Conservation (phyloP, 768 basidiomycete species). For the Lentinula detonsa region DNA sequence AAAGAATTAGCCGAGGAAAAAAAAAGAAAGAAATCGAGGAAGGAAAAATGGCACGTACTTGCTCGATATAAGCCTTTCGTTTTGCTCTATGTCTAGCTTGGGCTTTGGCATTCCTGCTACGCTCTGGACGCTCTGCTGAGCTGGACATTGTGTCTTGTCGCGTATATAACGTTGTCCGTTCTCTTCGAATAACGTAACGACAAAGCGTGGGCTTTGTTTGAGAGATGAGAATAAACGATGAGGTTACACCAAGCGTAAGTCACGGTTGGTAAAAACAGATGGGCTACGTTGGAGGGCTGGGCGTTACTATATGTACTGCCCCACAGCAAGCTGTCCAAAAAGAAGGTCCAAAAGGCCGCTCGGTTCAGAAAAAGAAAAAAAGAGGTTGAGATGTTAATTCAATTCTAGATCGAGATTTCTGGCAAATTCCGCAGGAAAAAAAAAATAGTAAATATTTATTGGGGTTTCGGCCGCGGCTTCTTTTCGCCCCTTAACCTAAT, state of each 20-base stretch:
- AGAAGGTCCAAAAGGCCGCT: not conserved
- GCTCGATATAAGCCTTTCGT: constrained; percentile 89
- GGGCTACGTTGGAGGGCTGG: not conserved
- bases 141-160: not conserved
- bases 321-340: not conserved
- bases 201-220: not conserved
- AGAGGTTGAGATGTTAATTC: not conserved
- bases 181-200: constrained; percentile 1
- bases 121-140: constrained; percentile 61
- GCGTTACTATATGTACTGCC: not conserved
- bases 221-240: not conserved
- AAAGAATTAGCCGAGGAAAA: constrained; percentile 12
- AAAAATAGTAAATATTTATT: not conserved
- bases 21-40: constrained; percentile 10
- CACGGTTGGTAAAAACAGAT: not conserved
- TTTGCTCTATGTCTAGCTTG: constrained; percentile 90
- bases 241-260: not conserved
- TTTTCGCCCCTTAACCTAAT: not conserved
- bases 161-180: constrained; percentile 1
- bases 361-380: not conserved
- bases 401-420: not conserved
- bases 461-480: not conserved
- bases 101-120: constrained; percentile 82
- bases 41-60: constrained; percentile 35
- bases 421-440: not conserved